Conservation (phyloP, 169 alveolate genomes). For the Babesia microti region DNA sequence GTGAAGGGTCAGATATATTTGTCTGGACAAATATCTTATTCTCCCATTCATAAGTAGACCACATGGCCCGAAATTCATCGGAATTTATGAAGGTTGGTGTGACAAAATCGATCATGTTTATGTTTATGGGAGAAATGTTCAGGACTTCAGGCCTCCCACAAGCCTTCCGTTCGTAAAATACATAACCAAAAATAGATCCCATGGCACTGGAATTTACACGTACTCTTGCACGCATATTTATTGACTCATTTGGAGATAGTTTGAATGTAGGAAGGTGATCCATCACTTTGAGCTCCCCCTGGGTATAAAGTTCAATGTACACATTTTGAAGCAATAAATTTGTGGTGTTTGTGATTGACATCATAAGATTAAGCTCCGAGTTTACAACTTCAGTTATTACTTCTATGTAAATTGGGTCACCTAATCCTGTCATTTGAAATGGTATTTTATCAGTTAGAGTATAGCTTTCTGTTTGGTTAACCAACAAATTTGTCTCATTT, state of each 20-base stretch:
- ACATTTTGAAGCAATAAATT: constrained; percentile 81
- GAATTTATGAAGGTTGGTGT: constrained; percentile 73
- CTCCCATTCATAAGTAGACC: constrained; percentile 96
- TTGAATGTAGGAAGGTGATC: constrained; percentile 71
- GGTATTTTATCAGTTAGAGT: too few relatives aligned
- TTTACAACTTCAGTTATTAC: constrained; percentile 74
- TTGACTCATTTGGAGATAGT: constrained; percentile 62
- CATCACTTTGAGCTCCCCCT: constrained; percentile 64
- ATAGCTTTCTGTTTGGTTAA: too few relatives aligned
- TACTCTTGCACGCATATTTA: constrained; percentile 58
- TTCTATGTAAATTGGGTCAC: constrained; percentile 90
- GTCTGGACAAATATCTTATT: constrained; percentile 65
- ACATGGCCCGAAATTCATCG: constrained; percentile 75
- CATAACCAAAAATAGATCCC: constrained; percentile 84
- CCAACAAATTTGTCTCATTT: too few relatives aligned
- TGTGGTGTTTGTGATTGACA: constrained; percentile 73
- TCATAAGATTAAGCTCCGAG: constrained; percentile 74
- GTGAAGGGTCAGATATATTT: constrained; percentile 9
- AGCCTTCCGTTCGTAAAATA: constrained; percentile 74
- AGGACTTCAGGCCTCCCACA: constrained; percentile 58
- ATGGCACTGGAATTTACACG: constrained; percentile 72
- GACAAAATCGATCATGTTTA: constrained; percentile 77
- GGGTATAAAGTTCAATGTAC: constrained; percentile 72
- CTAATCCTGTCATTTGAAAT: too few relatives aligned
- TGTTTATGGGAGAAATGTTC: constrained; percentile 69